Base-by-base conservation (phyloP, 2,329 filamentous ascomycete genomes). In the Ciborinia camelliae region DNA sequence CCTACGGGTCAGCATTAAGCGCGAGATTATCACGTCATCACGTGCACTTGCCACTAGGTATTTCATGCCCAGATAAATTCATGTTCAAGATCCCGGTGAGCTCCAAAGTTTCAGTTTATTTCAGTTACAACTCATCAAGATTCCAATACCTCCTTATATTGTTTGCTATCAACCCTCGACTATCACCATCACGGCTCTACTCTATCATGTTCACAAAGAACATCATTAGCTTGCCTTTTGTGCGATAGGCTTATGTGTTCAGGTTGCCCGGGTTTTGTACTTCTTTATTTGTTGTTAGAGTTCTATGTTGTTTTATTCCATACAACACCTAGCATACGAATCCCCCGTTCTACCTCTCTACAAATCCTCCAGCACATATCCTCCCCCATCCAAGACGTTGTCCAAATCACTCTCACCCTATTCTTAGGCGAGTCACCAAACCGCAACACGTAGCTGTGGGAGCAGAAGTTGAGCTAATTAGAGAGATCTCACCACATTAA, bases 401-500 rank as follows among this genome's bases (percentile, higher is more conserved):
- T 45, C 35, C 20, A 57, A 14, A 57, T n/a, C 23, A 57, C 37
- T 20, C 53, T 30, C 14, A 57, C 35, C 8, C 53, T 57, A 14
- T n/a, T n/a, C 26, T 57, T 57, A 18, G 53, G 35, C 5, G 53
- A 53, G 26, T 10, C n/a, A 53, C 6, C 23, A 3, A 53, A 20
- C 50, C 14, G 50, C 50, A 15, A 12, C 7, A 14, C 30, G 26
- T 12, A 53, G 26, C 30, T 53, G 23, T 57, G 61, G 61, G 20
- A 47, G 37, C 0, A 63, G 39, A n/a, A 63, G 41, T 20, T 55
- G 9, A 12, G 50, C 35, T 6, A 63, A 35, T 10, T 54, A 15
- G 5, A 55, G 52, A n/a, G 50, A 32, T 8, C 9, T 32, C 6
- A 63, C 5, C n/a, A 39, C 37, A 30, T 63, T 63, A 10, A 72